Evolutionary conservation across 2,329 filamentous ascomycete species (phyloP), one percentile per base, ranked within the genome.

Genomic region (Nigrospora sphaerica): DNA sequence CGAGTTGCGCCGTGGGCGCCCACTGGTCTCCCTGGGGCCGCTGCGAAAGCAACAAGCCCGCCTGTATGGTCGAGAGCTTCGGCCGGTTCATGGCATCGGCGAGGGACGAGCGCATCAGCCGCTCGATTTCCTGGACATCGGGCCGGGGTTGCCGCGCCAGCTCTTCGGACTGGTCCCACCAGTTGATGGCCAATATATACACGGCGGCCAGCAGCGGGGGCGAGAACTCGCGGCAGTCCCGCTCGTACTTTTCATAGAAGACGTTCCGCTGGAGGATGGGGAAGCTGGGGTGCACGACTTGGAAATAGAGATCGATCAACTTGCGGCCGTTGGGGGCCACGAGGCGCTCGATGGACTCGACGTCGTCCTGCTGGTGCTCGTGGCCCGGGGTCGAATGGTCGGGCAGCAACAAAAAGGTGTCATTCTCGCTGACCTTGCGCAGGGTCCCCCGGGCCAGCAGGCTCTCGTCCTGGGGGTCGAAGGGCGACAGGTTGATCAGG

Each of bases 121-220:
- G 75, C 64, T 95, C 89, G 18, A 95, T 70, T 48, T 83, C 80
- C 35, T 73, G 71, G n/a, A 87, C 75, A 64, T 95, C 82, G 1
- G 89, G 89, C 49, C 80, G 80, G 18, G 80, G 78, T 19, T 79
- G 70, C 17, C 72, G 70, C 35, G 81, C 77, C 19, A 92, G 74
- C 18, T 81, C 78, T 16, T 82, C 77, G 51, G 83, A 85, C 51
- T 87, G 77, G 44, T 88, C 81, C 83, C 90, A 93, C 83, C 90
- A 95, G 63, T 92, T 90, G 58, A 95, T 78, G 10, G 90, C 88
- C 19, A 95, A 71, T 19, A 95, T 81, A 58, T 95, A 93, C 56
- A 95, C 83, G 45, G 86, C 86, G 32, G 86, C 87, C 14, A 95
- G 73, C 23, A 93, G 70, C 12, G 86, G 80, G 1, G 88, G 86